Conservation (phyloP, 768 basidiomycete species). For the Hericium rajendrae region DNA sequence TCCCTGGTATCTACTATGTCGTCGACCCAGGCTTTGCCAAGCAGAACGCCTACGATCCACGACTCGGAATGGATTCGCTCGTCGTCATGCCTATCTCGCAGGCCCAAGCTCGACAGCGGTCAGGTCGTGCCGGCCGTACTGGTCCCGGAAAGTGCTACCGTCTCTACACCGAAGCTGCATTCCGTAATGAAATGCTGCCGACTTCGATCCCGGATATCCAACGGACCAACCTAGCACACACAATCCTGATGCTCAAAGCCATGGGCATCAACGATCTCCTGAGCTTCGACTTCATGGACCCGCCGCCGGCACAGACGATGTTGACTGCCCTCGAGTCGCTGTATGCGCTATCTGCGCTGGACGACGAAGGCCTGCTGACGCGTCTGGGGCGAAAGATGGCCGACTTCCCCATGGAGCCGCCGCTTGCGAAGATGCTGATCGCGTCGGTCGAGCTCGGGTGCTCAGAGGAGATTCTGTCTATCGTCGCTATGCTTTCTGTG, state of each 20-base stretch:
- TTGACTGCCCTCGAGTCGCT: slow-evolving; percentile 90
- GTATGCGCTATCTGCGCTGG: slow-evolving; percentile 91
- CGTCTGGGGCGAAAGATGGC: slow-evolving; percentile 97
- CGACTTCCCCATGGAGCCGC: slow-evolving; percentile 97
- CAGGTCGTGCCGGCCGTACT: slow-evolving; percentile 94
- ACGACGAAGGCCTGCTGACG: slow-evolving; percentile 93
- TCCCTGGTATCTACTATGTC: slow-evolving; percentile 98
- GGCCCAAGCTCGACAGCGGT: slow-evolving; percentile 91
- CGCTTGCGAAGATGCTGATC: slow-evolving; percentile 95
- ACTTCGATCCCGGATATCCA: slow-evolving; percentile 98
- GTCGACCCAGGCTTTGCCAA: slow-evolving; percentile 98
- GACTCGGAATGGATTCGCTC: slow-evolving; percentile 96
- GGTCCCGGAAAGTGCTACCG: slow-evolving; percentile 98
- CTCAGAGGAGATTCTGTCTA: slow-evolving; percentile 94
- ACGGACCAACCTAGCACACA: slow-evolving; percentile 83
- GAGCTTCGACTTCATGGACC: slow-evolving; percentile 99
- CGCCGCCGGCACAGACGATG: slow-evolving; percentile 94
- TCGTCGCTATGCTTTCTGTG: slow-evolving; percentile 96
- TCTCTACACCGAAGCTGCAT: slow-evolving; percentile 95
- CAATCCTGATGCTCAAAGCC: slow-evolving; percentile 92
- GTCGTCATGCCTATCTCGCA: slow-evolving; percentile 99
- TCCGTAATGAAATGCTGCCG: slow-evolving; percentile 97
- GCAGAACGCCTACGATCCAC: slow-evolving; percentile 96
- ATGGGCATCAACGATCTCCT: slow-evolving; percentile 98
- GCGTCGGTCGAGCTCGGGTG: slow-evolving; percentile 96